These are phyloP conservation scores for Porphyrellus cyaneotinctus DNA, from an alignment of 768 basidiomycete genomes.

Conservation along the genomic window DNA sequence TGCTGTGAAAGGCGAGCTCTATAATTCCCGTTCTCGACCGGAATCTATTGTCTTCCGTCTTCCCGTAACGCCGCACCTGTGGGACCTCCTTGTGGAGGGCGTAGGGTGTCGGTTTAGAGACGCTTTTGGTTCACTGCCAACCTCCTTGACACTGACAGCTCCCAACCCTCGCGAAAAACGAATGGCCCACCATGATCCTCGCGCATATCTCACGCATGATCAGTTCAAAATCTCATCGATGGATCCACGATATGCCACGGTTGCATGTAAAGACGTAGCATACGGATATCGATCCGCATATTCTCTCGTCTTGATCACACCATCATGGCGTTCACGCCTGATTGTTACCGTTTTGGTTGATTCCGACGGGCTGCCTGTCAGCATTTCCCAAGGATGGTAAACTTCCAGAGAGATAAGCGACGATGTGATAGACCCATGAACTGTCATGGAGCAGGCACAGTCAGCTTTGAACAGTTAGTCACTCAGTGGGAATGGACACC, in stretches of 20 bases:
- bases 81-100: slow-evolving; percentile 10
- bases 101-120: slow-evolving; percentile 9
- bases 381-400: background rate
- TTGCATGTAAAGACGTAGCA: background rate
- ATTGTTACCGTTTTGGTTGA: slow-evolving; percentile 6
- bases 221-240: slow-evolving; percentile 21
- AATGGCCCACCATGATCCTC: slow-evolving; percentile 11
- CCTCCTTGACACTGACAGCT: background rate
- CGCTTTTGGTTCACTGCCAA: background rate
- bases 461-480: background rate
- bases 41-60: background rate
- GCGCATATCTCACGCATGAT: slow-evolving; percentile 9
- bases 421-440: background rate
- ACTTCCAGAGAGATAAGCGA: background rate
- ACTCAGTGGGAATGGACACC: background rate
- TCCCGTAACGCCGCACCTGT: slow-evolving; percentile 6
- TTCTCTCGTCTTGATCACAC: slow-evolving; percentile 14
- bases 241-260: slow-evolving; percentile 6
- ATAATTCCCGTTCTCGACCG: slow-evolving; percentile 15
- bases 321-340: slow-evolving; percentile 9
- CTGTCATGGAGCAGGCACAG: slow-evolving; percentile 2
- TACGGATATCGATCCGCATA: slow-evolving; percentile 15
- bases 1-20: slow-evolving; percentile 14
- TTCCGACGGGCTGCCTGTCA: slow-evolving; percentile 1
- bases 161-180: slow-evolving; percentile 1